Conservation (phyloP, 345 rosid genomes). For the Garcia nutans region DNA sequence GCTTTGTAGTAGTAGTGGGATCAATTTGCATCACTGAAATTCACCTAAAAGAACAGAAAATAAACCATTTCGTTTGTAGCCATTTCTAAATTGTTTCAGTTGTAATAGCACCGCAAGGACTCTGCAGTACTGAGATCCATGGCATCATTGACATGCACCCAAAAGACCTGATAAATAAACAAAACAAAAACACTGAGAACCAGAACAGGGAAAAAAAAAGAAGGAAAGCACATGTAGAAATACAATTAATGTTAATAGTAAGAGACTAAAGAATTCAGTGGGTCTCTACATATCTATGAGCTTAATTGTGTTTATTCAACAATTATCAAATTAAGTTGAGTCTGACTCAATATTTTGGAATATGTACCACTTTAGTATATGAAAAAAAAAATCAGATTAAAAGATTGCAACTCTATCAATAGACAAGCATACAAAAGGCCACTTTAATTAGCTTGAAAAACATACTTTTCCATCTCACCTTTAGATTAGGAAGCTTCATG, state of each 20-base stretch:
- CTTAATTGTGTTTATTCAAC: background rate
- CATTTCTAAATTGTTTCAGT: too few species aligned
- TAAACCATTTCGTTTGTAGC: too few species aligned
- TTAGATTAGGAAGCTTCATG: slow-evolving; percentile 22
- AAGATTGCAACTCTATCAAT: background rate
- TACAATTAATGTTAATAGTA: background rate
- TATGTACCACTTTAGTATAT: background rate
- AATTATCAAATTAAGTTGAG: slow-evolving; percentile 8
- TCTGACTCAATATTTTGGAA: slow-evolving; percentile 18
- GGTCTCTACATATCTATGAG: background rate
- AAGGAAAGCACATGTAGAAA: background rate
- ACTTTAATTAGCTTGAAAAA: slow-evolving; percentile 8
- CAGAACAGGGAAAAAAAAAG: background rate
- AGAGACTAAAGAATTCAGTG: background rate
- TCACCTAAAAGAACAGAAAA: too few species aligned
- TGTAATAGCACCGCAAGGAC: background rate
- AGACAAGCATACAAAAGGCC: slow-evolving; percentile 14
- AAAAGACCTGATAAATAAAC: too few species aligned
- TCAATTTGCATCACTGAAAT: too few species aligned
- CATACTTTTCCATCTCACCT: background rate
- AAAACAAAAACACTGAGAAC: too few species aligned
- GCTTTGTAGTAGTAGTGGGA: too few species aligned
- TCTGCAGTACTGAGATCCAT: background rate
- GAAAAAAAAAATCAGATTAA: background rate
- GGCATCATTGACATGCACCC: background rate